phyloP scores from a whole-genome alignment of 2,329 filamentous ascomycete genomes.

The Scytalidium sp. region DNA sequence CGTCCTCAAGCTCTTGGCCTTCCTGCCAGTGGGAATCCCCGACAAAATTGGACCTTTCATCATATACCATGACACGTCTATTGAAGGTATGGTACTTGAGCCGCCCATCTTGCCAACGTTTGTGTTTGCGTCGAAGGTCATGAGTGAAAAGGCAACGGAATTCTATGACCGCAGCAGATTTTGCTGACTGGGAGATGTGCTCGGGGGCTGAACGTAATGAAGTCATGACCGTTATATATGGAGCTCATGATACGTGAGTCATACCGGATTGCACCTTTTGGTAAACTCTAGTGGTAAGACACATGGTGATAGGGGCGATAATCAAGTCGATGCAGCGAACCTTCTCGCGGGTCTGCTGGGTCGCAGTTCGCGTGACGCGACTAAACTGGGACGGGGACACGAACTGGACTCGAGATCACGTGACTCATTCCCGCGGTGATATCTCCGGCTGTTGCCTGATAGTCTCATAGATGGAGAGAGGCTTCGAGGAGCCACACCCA shows the following conservation, averaged over 20 bases:
- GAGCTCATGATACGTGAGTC: neutral
- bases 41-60: conserved; percentile 74
- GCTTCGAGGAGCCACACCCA: no score
- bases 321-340: no score
- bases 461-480: no score
- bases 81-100: conserved; percentile 91
- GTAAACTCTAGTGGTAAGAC: no score
- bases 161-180: conserved; percentile 75
- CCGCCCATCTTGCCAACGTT: conserved; percentile 90
- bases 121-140: conserved; percentile 81
- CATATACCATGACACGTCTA: conserved; percentile 85
- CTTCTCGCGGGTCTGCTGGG: neutral
- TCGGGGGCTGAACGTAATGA: neutral
- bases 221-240: neutral
- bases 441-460: no score
- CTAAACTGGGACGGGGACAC: neutral
- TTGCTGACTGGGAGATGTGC: conserved; percentile 23
- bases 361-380: neutral
- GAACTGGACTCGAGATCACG: neutral
- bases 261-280: neutral
- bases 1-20: conserved; percentile 67
- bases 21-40: conserved; percentile 82
- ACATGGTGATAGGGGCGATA: no score
- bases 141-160: conserved; percentile 85
- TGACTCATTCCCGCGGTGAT: neutral